These are phyloP conservation scores for Colletotrichum incanum DNA, from an alignment of 2,329 filamentous ascomycete species.

Conservation along the genomic window DNA sequence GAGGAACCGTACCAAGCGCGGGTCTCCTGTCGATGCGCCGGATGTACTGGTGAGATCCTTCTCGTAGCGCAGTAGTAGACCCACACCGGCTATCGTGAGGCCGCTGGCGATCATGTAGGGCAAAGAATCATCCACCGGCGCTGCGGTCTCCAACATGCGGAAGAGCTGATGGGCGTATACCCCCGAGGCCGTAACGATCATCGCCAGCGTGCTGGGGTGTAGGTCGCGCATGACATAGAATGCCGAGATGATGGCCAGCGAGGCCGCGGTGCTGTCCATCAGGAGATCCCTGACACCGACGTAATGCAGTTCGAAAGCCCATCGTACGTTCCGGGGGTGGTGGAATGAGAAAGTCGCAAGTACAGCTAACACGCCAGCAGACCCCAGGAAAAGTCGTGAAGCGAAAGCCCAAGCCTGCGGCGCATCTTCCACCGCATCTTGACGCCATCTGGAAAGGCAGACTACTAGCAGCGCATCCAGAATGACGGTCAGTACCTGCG, in stretches of 20 bases:
- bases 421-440: conserved; percentile 46
- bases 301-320: conserved; percentile 50
- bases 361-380: conserved; percentile 46
- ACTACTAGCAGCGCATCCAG: conserved; percentile 53
- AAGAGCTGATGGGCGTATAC: conserved; percentile 47
- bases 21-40: conserved; percentile 8
- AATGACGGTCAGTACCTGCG: conserved; percentile 48
- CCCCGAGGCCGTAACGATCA: conserved; percentile 46
- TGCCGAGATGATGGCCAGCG: conserved; percentile 47
- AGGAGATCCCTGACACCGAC: conserved; percentile 51
- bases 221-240: conserved; percentile 49
- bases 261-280: conserved; percentile 49
- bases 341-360: conserved; percentile 50
- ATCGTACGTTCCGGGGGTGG: conserved; percentile 48
- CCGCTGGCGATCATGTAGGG: conserved; percentile 25
- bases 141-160: conserved; percentile 22
- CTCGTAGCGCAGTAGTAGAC: conserved; percentile 42
- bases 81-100: conserved; percentile 36
- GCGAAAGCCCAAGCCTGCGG: conserved; percentile 45
- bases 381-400: conserved; percentile 46
- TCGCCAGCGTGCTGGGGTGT: conserved; percentile 48
- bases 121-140: conserved; percentile 20
- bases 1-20: conserved; percentile 30
- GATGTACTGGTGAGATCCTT: conserved; percentile 28
- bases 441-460: conserved; percentile 48